Evolutionary conservation across 768 basidiomycete genomes (phyloP), one percentile per base, ranked within the genome.

Genomic region (Tremella fuciformis): DNA sequence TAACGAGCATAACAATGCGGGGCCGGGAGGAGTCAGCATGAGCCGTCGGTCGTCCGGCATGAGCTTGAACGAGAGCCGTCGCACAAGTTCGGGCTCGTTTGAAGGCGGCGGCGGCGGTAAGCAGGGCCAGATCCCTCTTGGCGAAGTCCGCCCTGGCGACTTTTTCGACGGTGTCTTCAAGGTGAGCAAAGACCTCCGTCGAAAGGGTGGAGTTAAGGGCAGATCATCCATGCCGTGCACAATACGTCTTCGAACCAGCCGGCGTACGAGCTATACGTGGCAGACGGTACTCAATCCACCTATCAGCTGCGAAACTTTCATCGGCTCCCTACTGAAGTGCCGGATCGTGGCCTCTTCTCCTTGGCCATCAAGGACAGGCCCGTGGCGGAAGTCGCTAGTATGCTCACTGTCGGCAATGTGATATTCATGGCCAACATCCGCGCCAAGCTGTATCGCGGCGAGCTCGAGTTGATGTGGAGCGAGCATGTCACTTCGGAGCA

Each of bases 161-260:
- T 71, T 66, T 47, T 65, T 63, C 37, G 51, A 67, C 53, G 58
- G 46, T 2, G 48, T 58, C 1, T 63, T 66, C 62, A 71, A 71
- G 58, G 69, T 71, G 38, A 66, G 66, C 44, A 1, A 13, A 18
- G 11, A 7, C 44, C 3, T 2, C 9, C 6, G 4, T 34, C 11
- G 6, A 34, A 34, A n/a, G n/a, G 29, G 29, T 34, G 29, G 11
- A 34, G 29, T 11, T 34, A 11, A 34, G 6, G 15, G n/a, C 50
- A 71, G 69, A 62, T 71, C 19, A 48, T 71, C 24, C 48, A 60
- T 37, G 60, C 66, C 21, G 47, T 50, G 13, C 29, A 29, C 18
- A 62, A 53, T 13, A 16, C 21, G 3, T 15, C 16, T 38, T 48
- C 56, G 9, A 46, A 46, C 22, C 49, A 34, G 11, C 62, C 60